Evolutionary conservation across 164 flowering plant species (phyloP).

Genomic region (Magnolia officinalis): DNA sequence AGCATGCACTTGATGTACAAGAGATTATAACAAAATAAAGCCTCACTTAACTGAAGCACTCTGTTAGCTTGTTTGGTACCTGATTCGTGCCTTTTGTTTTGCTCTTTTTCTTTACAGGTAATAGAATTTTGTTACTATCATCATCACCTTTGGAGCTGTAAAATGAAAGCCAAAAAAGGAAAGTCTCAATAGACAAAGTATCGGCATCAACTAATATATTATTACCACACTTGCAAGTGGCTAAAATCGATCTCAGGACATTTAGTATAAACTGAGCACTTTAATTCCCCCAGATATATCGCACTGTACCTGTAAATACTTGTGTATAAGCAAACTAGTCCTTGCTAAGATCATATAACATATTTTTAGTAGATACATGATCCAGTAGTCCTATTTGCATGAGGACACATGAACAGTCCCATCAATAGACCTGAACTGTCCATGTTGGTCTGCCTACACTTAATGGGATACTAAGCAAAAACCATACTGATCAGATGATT

Average conservation of each 20-base stretch:
- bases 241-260: not conserved
- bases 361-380: not conserved
- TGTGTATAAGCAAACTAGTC: not conserved
- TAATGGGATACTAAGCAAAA: not conserved
- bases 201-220: not conserved
- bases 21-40: not conserved
- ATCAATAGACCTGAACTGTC: not conserved
- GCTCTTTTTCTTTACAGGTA: constrained; percentile 40
- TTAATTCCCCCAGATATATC: too few species aligned
- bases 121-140: constrained; percentile 52
- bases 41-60: too few species aligned
- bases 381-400: not conserved
- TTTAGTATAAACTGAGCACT: too few species aligned
- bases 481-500: not conserved
- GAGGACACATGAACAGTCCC: not conserved
- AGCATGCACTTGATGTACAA: not conserved
- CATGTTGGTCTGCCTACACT: not conserved
- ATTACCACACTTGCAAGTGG: not conserved
- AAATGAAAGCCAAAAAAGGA: not conserved
- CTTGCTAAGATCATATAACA: not conserved
- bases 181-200: not conserved
- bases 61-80: constrained; percentile 17
- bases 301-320: not conserved
- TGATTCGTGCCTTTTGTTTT: constrained; percentile 28
- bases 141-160: constrained; percentile 20